phyloP scores from a whole-genome alignment of 768 basidiomycete genomes.

The Tylopilus cervinicoccineus region DNA sequence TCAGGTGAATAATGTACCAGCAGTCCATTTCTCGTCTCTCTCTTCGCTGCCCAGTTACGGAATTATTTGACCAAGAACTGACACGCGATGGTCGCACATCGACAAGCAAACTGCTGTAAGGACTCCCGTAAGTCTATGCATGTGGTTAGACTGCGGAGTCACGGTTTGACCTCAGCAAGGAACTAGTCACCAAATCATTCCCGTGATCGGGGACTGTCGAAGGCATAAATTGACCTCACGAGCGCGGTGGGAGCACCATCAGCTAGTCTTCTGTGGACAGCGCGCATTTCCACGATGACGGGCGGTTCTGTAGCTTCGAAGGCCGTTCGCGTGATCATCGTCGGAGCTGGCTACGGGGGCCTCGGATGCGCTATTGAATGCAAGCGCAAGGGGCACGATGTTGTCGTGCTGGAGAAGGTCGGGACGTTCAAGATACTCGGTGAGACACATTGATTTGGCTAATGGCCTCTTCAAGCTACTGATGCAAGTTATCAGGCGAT shows the following conservation, averaged over 20 bases:
- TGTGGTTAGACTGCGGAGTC: background rate
- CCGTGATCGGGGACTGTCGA: background rate
- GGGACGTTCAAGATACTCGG: slow-evolving; percentile 14
- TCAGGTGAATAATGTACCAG: too few relatives aligned
- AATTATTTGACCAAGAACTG: background rate
- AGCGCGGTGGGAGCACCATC: background rate
- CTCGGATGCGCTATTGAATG: slow-evolving; percentile 29
- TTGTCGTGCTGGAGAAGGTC: slow-evolving; percentile 26
- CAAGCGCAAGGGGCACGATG: slow-evolving; percentile 24
- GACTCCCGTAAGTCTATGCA: background rate
- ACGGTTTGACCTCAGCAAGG: background rate
- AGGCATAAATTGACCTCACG: background rate
- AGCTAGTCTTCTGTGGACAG: background rate
- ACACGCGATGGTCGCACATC: background rate
- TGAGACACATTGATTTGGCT: background rate
- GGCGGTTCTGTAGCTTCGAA: background rate
- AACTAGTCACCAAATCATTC: background rate
- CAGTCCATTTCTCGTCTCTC: too few relatives aligned
- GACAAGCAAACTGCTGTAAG: background rate
- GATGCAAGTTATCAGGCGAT: background rate
- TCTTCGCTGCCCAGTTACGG: too few relatives aligned
- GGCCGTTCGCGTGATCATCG: slow-evolving; percentile 6
- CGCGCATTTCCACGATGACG: background rate
- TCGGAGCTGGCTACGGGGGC: slow-evolving; percentile 29
- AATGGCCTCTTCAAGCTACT: background rate